Conservation (phyloP, 306 rosid species). For the Acmispon strigosus region DNA sequence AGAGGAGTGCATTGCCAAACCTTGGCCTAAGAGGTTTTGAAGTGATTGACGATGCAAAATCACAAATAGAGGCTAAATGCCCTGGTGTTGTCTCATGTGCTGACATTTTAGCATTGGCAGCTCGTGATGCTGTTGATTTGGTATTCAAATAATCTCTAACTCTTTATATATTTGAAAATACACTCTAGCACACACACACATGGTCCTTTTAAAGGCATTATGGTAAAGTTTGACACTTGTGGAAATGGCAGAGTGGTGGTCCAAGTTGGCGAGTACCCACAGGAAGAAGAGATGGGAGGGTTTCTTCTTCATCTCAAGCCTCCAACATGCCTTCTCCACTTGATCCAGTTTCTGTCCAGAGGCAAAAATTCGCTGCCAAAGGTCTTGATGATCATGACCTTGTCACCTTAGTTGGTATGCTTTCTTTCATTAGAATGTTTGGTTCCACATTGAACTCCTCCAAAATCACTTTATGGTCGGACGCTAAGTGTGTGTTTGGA, state of each 20-base stretch:
- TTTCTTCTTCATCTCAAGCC: slow-evolving; percentile 45
- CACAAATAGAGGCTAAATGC: slow-evolving; percentile 48
- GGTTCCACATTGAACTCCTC: too few relatives aligned
- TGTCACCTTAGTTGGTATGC: slow-evolving; percentile 61
- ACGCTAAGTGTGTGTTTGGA: too few relatives aligned
- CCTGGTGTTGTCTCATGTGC: slow-evolving; percentile 72
- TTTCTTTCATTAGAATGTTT: not conserved
- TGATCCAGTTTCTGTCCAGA: slow-evolving; percentile 49
- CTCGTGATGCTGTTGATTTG: slow-evolving; percentile 63
- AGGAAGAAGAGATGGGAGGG: slow-evolving; percentile 64
- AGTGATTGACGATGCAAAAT: slow-evolving; percentile 67
- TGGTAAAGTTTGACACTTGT: not conserved
- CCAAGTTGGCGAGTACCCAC: slow-evolving; percentile 74
- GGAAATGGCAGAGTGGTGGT: slow-evolving; percentile 34
- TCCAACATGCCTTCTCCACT: slow-evolving; percentile 73
- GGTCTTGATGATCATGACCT: slow-evolving; percentile 68
- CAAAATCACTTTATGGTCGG: too few relatives aligned
- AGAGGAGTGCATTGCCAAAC: slow-evolving; percentile 44
- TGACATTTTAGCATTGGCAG: slow-evolving; percentile 64
- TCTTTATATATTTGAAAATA: not conserved
- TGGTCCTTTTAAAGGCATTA: not conserved
- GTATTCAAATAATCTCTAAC: slow-evolving; percentile 22
- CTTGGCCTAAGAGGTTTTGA: slow-evolving; percentile 70
- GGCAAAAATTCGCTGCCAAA: slow-evolving; percentile 59
- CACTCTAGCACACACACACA: not conserved